Percentiles rank a stretch among this genome's conserved stretches.
Evolutionary conservation across 331 rosid genomes (phyloP).

Genomic region (Quercus phellos): DNA sequence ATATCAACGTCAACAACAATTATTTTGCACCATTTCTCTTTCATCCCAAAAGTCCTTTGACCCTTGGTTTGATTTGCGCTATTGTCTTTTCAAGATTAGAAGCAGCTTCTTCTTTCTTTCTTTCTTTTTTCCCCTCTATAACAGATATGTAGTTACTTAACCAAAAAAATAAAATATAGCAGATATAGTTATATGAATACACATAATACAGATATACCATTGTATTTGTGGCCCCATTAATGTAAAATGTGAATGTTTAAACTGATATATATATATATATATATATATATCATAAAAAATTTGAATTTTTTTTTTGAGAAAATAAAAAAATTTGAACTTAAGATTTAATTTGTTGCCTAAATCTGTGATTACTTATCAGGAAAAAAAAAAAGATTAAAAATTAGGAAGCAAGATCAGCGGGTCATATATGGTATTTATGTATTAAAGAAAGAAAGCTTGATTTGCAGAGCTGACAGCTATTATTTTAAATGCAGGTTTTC

Average conservation of each 20-base stretch:
- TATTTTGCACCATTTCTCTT: neutral
- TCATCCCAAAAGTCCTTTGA: neutral
- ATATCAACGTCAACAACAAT: neutral
- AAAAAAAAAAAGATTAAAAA: neutral
- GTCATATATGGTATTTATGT: neutral
- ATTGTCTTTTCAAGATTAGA: neutral
- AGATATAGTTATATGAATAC: too few species aligned
- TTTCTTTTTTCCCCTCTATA: neutral
- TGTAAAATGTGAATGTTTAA: neutral
- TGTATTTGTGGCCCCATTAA: neutral
- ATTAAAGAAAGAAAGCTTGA: neutral
- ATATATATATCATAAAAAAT: too few species aligned
- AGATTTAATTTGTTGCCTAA: neutral
- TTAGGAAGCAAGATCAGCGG: conserved; percentile 1
- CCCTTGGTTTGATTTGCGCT: neutral
- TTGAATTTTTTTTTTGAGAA: too few species aligned
- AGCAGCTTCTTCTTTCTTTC: neutral
- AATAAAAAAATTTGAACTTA: neutral
- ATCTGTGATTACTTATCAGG: neutral
- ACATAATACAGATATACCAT: neutral
- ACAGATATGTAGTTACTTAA: neutral
- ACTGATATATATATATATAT: neutral
- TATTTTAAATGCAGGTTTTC: neutral
- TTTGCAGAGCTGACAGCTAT: neutral
- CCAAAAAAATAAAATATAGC: too few species aligned